Base-by-base conservation (phyloP, 129 eudicot species). In the Silybum marianum region DNA sequence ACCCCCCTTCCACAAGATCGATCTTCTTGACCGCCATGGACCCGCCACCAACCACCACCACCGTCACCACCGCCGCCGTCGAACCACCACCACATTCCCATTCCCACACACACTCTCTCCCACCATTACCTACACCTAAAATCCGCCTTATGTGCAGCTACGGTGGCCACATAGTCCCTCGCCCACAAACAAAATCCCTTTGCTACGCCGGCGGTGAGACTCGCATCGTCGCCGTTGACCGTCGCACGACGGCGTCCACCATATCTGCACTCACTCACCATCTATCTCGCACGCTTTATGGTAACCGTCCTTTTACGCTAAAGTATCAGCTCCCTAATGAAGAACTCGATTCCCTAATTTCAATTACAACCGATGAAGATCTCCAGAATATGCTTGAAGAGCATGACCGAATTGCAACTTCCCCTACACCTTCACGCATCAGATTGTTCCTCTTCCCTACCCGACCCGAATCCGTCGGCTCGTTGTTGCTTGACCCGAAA, bases 101-200 rank as follows among this genome's bases (percentile, higher is more conserved):
- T 3, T 12, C 89, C 70, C 71, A 48, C 77, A 46, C 77, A 22
- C 77, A 40, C 60, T 80, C 39, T 82, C 88, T 81, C 25, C 90
- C 87, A 7, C 88, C 85, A 0, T 44, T 80, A 51, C 91, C 91
- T 32, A 83, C 75, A 22, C 1, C 92, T 38, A 93, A 94, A 79
- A 81, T 94, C 88, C 98, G 98, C 24, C 86, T 94, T 1, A 90
- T 94, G 95, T 88, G 91, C 86, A 94, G 98, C 82, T 89, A 88
- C 83, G 91, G 93, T 67, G 98, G 98, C 81, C 97, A 94, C 78
- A 91, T 94, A 24, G 81, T 89, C 73, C 93, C 97, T 63, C 98
- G 98, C 21, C 97, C 98, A 0, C 83, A 88, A 83, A 76, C 86
- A 82, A 94, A 91, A 69, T 88, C 95, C 3, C 90, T 94, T 9